Evolutionary conservation across 345 rosid species (phyloP).

Genomic region (Syzygium jambos): DNA sequence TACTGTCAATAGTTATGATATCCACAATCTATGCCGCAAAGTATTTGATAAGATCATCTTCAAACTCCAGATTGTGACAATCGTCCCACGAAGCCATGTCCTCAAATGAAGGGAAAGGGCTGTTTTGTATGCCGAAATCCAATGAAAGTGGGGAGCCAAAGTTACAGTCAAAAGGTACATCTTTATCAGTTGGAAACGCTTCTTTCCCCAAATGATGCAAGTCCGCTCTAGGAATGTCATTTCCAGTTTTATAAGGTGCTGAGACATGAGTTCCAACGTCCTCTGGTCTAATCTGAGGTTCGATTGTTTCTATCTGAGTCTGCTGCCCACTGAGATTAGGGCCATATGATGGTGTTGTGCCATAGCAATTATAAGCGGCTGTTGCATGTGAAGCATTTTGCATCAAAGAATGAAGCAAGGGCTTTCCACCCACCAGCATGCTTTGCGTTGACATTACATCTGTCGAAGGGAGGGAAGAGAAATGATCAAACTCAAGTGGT

Average conservation of each 20-base stretch:
- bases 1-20: not conserved
- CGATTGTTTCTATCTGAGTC: slow-evolving; percentile 27
- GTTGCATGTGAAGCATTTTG: slow-evolving; percentile 36
- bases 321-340: slow-evolving; percentile 30
- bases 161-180: slow-evolving; percentile 41
- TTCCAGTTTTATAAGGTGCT: slow-evolving; percentile 26
- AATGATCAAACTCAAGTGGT: slow-evolving; percentile 29
- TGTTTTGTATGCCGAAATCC: slow-evolving; percentile 21
- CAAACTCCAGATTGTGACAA: slow-evolving; percentile 4
- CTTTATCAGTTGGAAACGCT: slow-evolving; percentile 45
- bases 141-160: slow-evolving; percentile 50
- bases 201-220: slow-evolving; percentile 30
- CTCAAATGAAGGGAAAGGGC: slow-evolving; percentile 11
- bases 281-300: slow-evolving; percentile 26
- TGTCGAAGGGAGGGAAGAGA: slow-evolving; percentile 34
- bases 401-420: slow-evolving; percentile 34
- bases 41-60: slow-evolving; percentile 15
- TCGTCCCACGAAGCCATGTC: slow-evolving; percentile 10
- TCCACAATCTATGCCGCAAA: slow-evolving; percentile 10
- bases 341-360: slow-evolving; percentile 29
- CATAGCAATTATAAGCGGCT: slow-evolving; percentile 35
- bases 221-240: slow-evolving; percentile 23
- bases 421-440: slow-evolving; percentile 49
- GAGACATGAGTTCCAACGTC: slow-evolving; percentile 20
- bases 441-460: slow-evolving; percentile 26